Evolutionary conservation across 129 eudicot species (phyloP), one percentile per base, ranked within the genome.

Genomic region (Pittosporum tobira): DNA sequence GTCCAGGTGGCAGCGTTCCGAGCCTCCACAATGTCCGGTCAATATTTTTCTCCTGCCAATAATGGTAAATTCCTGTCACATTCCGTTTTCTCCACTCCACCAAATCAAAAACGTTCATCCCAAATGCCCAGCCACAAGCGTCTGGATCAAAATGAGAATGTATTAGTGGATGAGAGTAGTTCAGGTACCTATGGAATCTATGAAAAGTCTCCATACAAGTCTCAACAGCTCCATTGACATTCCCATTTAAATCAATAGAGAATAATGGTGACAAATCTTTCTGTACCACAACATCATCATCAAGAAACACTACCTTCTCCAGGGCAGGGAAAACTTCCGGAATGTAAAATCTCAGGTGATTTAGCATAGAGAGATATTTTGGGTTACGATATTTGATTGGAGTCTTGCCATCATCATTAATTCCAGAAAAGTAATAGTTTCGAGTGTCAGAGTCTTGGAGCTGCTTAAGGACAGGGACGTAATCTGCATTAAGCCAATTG

Each of bases 1-100:
- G 58, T 51, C 75, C 69, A 18, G 75, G 75, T 6, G 75, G 75
- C 7, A 70, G 37, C 4, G 75, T 70, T 7, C 75, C 75, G 11
- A 70, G 75, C 18, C 62, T 70, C 69, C 75, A 68, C 56, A 68
- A 40, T 28, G 73, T 68, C 46, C 73, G 20, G 61, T 68, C 73
- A 11, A 68, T 38, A 29, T 70, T 70, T 38, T 70, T 70, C 26
- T 70, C 75, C 62, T 70, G 69, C 75, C 75, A 70, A 26, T 70
- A 70, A 28, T 70, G 75, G 37, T 70, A 70, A 4, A 70, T 62
- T 36, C 69, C 75, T 2, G 75, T 70, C n/a, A 70, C 75, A 51
- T 70, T 62, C 49, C 38, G 52, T 70, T 52, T 61, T 46, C 69
- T 70, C 75, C 75, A 70, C 56, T 70, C 57, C 3, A 62, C 63